These are phyloP conservation scores for Physaria fendleri DNA, from an alignment of 345 rosid species.

Conservation along the genomic window DNA sequence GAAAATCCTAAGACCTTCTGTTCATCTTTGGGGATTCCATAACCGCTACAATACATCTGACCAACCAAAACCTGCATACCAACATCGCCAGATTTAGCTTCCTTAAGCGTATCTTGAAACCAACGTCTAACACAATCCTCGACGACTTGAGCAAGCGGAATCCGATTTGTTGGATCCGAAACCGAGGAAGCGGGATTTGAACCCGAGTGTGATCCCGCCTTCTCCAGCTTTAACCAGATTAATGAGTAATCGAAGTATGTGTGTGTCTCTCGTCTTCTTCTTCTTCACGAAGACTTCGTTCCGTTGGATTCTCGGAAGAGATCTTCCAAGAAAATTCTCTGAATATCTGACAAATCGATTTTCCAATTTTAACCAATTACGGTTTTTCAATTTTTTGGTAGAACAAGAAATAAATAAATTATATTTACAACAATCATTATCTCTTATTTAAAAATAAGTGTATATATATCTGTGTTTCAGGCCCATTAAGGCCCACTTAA, in stretches of 20 bases:
- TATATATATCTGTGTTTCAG: no score
- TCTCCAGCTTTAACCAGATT: slow-evolving; percentile 37
- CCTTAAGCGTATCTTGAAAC: slow-evolving; percentile 71
- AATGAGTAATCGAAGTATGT: slow-evolving; percentile 20
- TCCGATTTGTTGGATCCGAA: slow-evolving; percentile 29
- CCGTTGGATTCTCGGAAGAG: no score
- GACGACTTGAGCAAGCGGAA: slow-evolving; percentile 61
- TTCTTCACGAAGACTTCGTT: no score
- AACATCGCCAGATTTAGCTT: slow-evolving; percentile 66
- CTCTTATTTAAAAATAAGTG: no score
- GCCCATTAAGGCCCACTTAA: no score
- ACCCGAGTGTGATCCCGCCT: slow-evolving; percentile 38
- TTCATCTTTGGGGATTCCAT: slow-evolving; percentile 64
- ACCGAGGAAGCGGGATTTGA: slow-evolving; percentile 27
- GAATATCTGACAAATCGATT: no score
- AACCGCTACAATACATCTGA: slow-evolving; percentile 76
- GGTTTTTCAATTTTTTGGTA: no score
- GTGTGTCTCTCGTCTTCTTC: slow-evolving; percentile 16
- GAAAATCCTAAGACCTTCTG: slow-evolving; percentile 48
- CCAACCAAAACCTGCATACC: slow-evolving; percentile 79
- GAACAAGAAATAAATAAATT: no score
- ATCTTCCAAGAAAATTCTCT: no score
- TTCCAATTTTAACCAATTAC: no score
- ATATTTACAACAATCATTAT: no score
- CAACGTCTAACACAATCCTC: slow-evolving; percentile 63